Conservation (phyloP, 352 stramenopile genomes). For the Hyaloperonospora brassicae region DNA sequence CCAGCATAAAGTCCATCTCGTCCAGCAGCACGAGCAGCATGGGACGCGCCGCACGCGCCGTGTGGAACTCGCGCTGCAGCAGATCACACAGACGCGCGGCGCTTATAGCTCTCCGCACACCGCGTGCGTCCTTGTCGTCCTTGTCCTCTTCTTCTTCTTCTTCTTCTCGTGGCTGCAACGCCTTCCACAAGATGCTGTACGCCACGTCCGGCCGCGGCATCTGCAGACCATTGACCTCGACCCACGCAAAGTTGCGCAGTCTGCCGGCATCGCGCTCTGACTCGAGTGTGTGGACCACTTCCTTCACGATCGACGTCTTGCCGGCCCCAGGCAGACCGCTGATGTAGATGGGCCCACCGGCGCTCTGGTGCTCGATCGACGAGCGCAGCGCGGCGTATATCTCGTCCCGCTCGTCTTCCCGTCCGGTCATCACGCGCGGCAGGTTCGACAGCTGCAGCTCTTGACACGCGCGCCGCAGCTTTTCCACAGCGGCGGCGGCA, state of each 20-base stretch:
- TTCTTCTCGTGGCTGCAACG: slow-evolving; percentile 21
- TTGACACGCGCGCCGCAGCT: slow-evolving; percentile 44
- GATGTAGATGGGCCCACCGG: slow-evolving; percentile 55
- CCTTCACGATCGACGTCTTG: slow-evolving; percentile 68
- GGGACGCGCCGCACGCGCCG: slow-evolving; percentile 28
- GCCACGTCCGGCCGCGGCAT: slow-evolving; percentile 58
- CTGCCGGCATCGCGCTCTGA: slow-evolving; percentile 22
- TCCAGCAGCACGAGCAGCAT: slow-evolving; percentile 59
- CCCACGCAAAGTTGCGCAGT: slow-evolving; percentile 45
- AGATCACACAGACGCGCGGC: slow-evolving; percentile 35
- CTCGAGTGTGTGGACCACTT: slow-evolving; percentile 49
- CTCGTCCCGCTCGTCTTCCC: slow-evolving; percentile 50
- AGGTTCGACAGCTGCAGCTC: slow-evolving; percentile 58
- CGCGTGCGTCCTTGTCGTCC: too few relatives aligned
- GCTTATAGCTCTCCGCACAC: slow-evolving; percentile 13
- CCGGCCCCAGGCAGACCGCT: slow-evolving; percentile 57
- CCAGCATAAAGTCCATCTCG: slow-evolving; percentile 75
- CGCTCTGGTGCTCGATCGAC: slow-evolving; percentile 46
- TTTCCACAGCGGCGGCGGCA: slow-evolving; percentile 18
- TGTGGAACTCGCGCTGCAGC: slow-evolving; percentile 44
- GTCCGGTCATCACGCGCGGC: slow-evolving; percentile 43
- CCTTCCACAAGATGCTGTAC: slow-evolving; percentile 59
- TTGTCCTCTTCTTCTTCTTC: not conserved
- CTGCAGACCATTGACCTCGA: slow-evolving; percentile 65
- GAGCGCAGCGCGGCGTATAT: slow-evolving; percentile 47